Evolutionary conservation across 345 rosid species (phyloP).

Genomic region (Erodium maritimum): DNA sequence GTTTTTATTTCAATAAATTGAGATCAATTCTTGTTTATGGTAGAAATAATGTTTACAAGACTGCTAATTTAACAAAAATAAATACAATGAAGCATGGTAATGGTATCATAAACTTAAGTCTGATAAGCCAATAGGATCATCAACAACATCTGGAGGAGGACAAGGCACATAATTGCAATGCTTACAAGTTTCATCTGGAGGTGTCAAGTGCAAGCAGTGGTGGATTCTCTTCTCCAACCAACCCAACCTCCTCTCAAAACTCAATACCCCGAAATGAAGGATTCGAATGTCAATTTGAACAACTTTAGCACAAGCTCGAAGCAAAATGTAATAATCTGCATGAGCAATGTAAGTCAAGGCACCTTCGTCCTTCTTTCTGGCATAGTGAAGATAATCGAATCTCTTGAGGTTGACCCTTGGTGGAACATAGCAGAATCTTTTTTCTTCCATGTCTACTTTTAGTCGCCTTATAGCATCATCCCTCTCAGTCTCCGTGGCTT

Average conservation of each 20-base stretch:
- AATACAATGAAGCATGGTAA: no score
- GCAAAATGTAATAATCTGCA: constrained; percentile 73
- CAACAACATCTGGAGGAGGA: neutral
- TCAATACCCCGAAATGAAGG: constrained; percentile 58
- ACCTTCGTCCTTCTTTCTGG: constrained; percentile 51
- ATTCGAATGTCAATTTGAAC: constrained; percentile 48
- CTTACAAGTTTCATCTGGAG: constrained; percentile 33
- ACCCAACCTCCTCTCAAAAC: constrained; percentile 66
- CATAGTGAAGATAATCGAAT: constrained; percentile 49
- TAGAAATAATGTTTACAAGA: no score
- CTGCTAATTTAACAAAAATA: neutral
- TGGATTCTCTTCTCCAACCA: constrained; percentile 61
- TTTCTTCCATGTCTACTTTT: constrained; percentile 57
- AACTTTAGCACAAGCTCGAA: constrained; percentile 48
- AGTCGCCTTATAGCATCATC: constrained; percentile 31
- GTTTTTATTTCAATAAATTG: no score
- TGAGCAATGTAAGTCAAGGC: constrained; percentile 43
- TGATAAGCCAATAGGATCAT: neutral
- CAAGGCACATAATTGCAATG: constrained; percentile 20
- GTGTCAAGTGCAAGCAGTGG: constrained; percentile 36
- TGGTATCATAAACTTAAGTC: neutral
- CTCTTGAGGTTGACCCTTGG: constrained; percentile 53
- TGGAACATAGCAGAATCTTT: constrained; percentile 55
- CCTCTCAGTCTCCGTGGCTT: constrained; percentile 8
- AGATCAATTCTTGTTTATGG: no score